Evolutionary conservation across 306 rosid genomes (phyloP), one percentile per base, ranked within the genome.

Genomic region (Medicago arabica): DNA sequence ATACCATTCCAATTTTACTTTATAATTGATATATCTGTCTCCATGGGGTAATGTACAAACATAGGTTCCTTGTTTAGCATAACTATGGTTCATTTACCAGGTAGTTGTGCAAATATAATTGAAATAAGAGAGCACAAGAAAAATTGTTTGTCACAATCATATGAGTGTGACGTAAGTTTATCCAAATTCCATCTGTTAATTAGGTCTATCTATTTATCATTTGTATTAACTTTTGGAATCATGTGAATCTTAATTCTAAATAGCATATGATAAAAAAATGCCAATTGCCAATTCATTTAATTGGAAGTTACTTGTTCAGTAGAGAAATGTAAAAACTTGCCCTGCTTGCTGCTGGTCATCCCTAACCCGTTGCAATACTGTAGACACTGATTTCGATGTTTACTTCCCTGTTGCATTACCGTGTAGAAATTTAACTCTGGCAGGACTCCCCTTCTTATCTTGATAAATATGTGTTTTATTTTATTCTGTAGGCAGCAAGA

Each of bases 401-500:
- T 47, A 74, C 47, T 47, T 62, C 51, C 60, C 0, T 46, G 34
- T 74, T 57, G 66, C 57, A 36, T 14, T 59, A 69, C 41, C 54
- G 11, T 81, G 1, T 81, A 58, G 64, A 75, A 31, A 62, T 9
- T 68, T 50, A 40, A 74, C 57, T 68, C 18, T 69, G 60, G 23
- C 46, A 34, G 19, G 54, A 58, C 9, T 41, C 38, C 54, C 54
- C 47, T 71, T 62, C 49, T 50, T 71, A 18, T 55, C 60, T 67
- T 73, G 67, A 67, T 41, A 59, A 78, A 53, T 49, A 6, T 78
- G 36, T 21, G 58, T 23, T 71, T 71, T 71, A 49, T 71, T 82
- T 83, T 39, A 40, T 78, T 67, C 31, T 76, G 76, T 82, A 93
- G 97, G 93, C 87, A 9, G 89, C 96, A 43, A 84, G 80, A 72